phyloP scores from a whole-genome alignment of 371 early-diverging fungal species.

The Mucor piriformis region DNA sequence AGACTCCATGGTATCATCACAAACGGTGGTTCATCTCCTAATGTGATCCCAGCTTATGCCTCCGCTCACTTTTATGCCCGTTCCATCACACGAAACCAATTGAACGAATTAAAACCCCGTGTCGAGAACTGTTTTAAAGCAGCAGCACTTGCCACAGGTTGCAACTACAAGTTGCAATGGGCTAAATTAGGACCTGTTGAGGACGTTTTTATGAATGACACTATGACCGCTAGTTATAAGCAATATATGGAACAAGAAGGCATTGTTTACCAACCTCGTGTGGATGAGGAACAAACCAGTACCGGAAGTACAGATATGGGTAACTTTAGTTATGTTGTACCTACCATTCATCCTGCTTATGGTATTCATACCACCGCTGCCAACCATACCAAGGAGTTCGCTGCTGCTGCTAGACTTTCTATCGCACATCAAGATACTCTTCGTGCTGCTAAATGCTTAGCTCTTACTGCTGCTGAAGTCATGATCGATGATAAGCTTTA shows the following conservation, averaged over 20 bases:
- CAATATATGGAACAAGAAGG: constrained; percentile 54
- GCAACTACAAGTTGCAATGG: constrained; percentile 56
- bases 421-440: constrained; percentile 65
- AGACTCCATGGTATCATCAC: constrained; percentile 14
- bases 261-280: constrained; percentile 34
- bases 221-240: constrained; percentile 57
- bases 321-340: constrained; percentile 56
- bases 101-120: constrained; percentile 49
- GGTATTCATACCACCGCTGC: constrained; percentile 23
- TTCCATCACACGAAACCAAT: constrained; percentile 47
- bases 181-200: constrained; percentile 40
- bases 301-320: constrained; percentile 78
- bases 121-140: constrained; percentile 64
- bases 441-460: constrained; percentile 49
- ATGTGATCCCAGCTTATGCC: constrained; percentile 66
- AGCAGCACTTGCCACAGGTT: constrained; percentile 70
- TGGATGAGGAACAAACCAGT: constrained; percentile 34
- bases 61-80: constrained; percentile 61
- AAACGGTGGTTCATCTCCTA: constrained; percentile 13
- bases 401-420: constrained; percentile 58
- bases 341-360: constrained; percentile 29
- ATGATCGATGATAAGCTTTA: constrained; percentile 31
- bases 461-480: constrained; percentile 43
- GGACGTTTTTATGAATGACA: constrained; percentile 57
- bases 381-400: constrained; percentile 54